Evolutionary conservation across 805 yeast species (phyloP).

Genomic region (Kodamaea kakaduensis): DNA sequence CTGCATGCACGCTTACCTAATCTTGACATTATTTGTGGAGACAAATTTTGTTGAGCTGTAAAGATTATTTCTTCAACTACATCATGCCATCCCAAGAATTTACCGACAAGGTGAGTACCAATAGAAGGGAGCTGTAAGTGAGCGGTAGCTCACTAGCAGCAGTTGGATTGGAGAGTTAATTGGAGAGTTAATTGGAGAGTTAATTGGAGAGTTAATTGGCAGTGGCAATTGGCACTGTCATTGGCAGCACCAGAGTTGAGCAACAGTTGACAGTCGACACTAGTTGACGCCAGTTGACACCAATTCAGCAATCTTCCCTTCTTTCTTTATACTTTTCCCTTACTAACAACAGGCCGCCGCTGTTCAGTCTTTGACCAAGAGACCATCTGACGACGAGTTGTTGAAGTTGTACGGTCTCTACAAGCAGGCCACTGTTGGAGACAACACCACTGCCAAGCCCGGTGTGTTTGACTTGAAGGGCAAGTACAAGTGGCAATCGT

Average conservation of each 20-base stretch:
- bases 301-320: no score
- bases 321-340: neutral
- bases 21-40: no score
- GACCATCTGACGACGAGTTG: constrained; percentile 85
- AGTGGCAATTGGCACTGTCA: no score
- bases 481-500: constrained; percentile 96
- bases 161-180: no score
- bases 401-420: constrained; percentile 83
- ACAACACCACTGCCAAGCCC: constrained; percentile 83
- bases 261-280: neutral
- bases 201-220: no score
- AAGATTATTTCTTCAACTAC: constrained; percentile 1
- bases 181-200: no score
- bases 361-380: constrained; percentile 67
- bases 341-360: constrained; percentile 59
- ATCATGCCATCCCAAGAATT: constrained; percentile 27
- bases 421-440: constrained; percentile 98
- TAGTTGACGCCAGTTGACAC: no score
- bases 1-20: no score
- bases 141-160: no score
- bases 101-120: constrained; percentile 28
- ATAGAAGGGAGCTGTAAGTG: no score
- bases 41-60: constrained; percentile 5
- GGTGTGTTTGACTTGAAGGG: constrained; percentile 91
- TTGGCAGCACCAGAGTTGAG: no score